Percentiles rank a stretch among this genome's conserved stretches.
Evolutionary conservation across 345 rosid genomes (phyloP).

Genomic region (Punica granatum): DNA sequence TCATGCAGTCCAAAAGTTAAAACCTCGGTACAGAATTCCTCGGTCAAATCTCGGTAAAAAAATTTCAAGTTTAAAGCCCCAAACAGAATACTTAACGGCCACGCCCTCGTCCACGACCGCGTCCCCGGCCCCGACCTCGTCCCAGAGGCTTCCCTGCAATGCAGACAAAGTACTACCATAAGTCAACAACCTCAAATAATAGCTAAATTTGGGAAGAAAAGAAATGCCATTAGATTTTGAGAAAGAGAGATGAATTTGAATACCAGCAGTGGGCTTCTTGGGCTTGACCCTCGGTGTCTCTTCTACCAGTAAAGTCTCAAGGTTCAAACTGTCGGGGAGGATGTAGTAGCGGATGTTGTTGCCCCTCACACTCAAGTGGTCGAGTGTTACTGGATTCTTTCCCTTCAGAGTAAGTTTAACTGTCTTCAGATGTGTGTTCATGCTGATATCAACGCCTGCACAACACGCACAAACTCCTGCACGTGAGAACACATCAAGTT

Average conservation of each 20-base stretch:
- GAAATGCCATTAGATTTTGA: background rate
- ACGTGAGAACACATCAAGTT: background rate
- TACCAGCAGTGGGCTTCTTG: conserved; percentile 95
- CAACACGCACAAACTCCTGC: conserved; percentile 7
- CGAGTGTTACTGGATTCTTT: conserved; percentile 76
- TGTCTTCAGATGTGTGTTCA: conserved; percentile 96
- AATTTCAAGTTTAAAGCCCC: background rate
- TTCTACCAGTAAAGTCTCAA: conserved; percentile 94
- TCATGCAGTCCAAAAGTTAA: no score
- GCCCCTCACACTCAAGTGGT: conserved; percentile 91
- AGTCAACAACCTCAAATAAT: background rate
- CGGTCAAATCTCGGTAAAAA: background rate
- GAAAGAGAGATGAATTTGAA: conserved; percentile 2
- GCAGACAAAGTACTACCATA: background rate
- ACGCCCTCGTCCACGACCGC: conserved; percentile 83
- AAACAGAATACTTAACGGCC: conserved; percentile 48
- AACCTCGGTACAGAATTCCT: no score
- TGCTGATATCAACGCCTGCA: conserved; percentile 92
- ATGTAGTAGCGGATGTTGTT: conserved; percentile 94
- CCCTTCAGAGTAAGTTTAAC: conserved; percentile 93
- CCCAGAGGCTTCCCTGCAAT: conserved; percentile 72
- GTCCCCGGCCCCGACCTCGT: conserved; percentile 88
- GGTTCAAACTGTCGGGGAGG: conserved; percentile 96
- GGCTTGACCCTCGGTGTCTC: conserved; percentile 95
- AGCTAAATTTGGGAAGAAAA: background rate